These are phyloP conservation scores for Mortierella sp. DNA, from an alignment of 371 early-diverging fungal genomes.

Conservation along the genomic window DNA sequence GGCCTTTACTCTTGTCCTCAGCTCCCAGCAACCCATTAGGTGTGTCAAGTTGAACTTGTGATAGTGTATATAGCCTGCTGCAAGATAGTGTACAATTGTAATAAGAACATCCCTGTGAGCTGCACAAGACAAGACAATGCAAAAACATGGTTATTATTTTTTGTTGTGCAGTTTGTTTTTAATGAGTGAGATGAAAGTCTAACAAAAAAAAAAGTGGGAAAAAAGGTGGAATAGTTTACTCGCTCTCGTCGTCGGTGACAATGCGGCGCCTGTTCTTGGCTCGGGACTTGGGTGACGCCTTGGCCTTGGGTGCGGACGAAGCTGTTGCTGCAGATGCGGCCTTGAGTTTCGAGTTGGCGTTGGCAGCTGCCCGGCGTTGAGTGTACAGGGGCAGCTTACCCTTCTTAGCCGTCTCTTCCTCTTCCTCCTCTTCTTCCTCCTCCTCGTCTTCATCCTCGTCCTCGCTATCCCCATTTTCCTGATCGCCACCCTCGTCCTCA, in stretches of 20 bases:
- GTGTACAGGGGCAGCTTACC: constrained; percentile 41
- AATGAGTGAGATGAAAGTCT: neutral
- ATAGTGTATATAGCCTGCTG: too few relatives aligned
- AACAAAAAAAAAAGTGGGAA: neutral
- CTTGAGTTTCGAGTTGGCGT: constrained; percentile 50
- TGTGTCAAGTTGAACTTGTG: too few relatives aligned
- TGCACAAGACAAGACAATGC: too few relatives aligned
- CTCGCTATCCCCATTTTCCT: constrained; percentile 4
- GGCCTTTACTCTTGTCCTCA: too few relatives aligned
- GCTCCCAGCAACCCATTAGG: too few relatives aligned
- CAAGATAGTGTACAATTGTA: too few relatives aligned
- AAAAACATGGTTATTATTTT: too few relatives aligned
- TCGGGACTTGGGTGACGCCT: neutral
- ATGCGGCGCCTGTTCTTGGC: constrained; percentile 18
- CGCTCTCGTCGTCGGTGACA: constrained; percentile 23
- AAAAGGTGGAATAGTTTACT: neutral
- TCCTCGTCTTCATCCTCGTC: constrained; percentile 14
- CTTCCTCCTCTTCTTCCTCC: constrained; percentile 19
- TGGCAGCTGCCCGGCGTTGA: constrained; percentile 43
- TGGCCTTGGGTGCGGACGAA: constrained; percentile 18
- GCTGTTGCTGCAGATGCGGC: constrained; percentile 25
- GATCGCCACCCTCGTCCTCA: neutral
- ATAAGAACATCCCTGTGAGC: too few relatives aligned
- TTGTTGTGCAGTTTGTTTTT: neutral
- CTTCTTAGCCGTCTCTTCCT: constrained; percentile 29